Evolutionary conservation across 1,284 basidiomycete species (phyloP).

Genomic region (Malassezia globosa): DNA sequence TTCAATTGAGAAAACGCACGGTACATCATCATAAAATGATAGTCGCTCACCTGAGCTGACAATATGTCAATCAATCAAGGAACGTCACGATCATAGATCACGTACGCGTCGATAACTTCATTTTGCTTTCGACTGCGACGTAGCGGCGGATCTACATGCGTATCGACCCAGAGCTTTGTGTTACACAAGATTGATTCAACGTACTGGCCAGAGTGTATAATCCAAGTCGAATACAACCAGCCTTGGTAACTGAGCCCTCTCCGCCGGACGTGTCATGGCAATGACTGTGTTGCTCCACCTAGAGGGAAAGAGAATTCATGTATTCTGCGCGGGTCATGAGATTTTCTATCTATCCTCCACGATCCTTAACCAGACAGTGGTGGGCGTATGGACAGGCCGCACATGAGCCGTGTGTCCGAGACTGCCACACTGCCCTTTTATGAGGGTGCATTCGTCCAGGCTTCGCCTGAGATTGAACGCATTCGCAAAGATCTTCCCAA

Average conservation of each 20-base stretch:
- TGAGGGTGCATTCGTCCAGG: conserved; percentile 24
- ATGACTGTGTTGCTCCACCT: neutral
- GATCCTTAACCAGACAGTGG: too few relatives aligned
- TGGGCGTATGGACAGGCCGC: too few relatives aligned
- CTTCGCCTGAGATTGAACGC: conserved; percentile 21
- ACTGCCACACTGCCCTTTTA: conserved; percentile 24
- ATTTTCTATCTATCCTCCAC: too few relatives aligned
- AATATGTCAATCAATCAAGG: too few relatives aligned
- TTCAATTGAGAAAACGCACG: too few relatives aligned
- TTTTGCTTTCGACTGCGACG: conserved; percentile 25
- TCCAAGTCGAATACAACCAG: conserved; percentile 41
- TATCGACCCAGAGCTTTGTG: conserved; percentile 33
- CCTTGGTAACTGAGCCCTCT: conserved; percentile 19
- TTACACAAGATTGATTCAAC: neutral
- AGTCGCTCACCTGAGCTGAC: conserved; percentile 19
- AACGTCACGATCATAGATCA: too few relatives aligned
- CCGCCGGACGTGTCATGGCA: neutral
- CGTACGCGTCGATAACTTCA: conserved; percentile 27
- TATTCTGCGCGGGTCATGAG: too few relatives aligned
- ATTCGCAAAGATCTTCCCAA: conserved; percentile 31
- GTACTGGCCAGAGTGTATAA: conserved; percentile 41
- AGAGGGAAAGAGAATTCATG: too few relatives aligned
- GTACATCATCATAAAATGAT: conserved; percentile 36
- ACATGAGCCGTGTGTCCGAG: neutral
- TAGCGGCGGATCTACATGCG: conserved; percentile 34